A percentile compares a stretch with the other conserved stretches of the same genome.
These are phyloP conservation scores for Marasmius tenuissimus DNA, from an alignment of 1,284 basidiomycete species.

Conservation along the genomic window DNA sequence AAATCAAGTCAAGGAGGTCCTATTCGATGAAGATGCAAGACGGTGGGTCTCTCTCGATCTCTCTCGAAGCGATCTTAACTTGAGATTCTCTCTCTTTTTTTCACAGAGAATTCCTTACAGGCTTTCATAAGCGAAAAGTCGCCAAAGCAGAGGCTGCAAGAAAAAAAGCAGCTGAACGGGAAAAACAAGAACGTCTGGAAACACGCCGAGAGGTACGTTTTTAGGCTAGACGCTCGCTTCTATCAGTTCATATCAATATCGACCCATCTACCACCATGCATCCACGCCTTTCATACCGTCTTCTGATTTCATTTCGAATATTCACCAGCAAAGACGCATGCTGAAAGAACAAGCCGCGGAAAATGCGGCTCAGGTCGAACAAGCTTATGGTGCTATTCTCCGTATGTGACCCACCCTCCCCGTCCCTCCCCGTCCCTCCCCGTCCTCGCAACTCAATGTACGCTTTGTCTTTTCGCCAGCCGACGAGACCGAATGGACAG, in stretches of 20 bases:
- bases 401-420: slow-evolving; percentile 10
- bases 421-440: slow-evolving; percentile 9
- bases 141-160: slow-evolving; percentile 71
- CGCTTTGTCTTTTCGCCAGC: slow-evolving; percentile 14
- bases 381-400: slow-evolving; percentile 57
- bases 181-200: slow-evolving; percentile 69
- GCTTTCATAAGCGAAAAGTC: slow-evolving; percentile 85
- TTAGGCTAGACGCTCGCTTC: slow-evolving; percentile 22
- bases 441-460: slow-evolving; percentile 2
- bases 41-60: slow-evolving; percentile 42
- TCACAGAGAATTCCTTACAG: slow-evolving; percentile 78
- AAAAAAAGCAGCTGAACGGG: slow-evolving; percentile 63
- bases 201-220: slow-evolving; percentile 55
- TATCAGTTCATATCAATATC: slow-evolving; percentile 19
- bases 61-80: slow-evolving; percentile 8
- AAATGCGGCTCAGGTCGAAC: slow-evolving; percentile 71
- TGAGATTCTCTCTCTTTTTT: slow-evolving; percentile 10
- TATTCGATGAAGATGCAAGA: slow-evolving; percentile 78
- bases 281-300: no score
- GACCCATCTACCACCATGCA: no score
- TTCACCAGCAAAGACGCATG: slow-evolving; percentile 59
- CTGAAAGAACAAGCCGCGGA: slow-evolving; percentile 68
- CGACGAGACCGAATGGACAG: slow-evolving; percentile 42
- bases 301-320: no score
- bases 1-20: slow-evolving; percentile 64